Evolutionary conservation across 1,284 basidiomycete genomes (phyloP), one percentile per base, ranked within the genome.

Genomic region (Apiotrichum sp.): DNA sequence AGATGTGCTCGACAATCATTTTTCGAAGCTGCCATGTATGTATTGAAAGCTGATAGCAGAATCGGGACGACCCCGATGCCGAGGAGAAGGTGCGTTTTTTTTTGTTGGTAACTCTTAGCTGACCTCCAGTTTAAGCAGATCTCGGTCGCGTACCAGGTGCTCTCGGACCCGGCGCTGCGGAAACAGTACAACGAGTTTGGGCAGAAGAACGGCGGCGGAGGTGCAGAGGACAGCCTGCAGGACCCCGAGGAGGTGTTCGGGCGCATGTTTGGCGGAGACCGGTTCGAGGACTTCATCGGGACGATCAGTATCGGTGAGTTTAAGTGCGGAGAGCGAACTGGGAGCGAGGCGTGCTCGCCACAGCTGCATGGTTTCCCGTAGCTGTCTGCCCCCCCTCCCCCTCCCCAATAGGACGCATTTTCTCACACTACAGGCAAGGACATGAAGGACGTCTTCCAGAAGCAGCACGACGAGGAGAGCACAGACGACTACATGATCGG

Each of bases 381-480:
- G 22, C 22, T 22, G 22, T 22, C 22, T 22, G 22, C 22, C 22
- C 22, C 22, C 22, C 22, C 22, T 22, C 22, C 22, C 22, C 22
- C 22, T 22, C 22, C 22, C 22, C 22, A 22, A 22, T 14, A 9
- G 22, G 22, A 22, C 22, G 22, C 22, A 22, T 22, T 22, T 40
- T 22, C 22, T 33, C 35, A 56, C 7, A 50, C 86, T 14, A 53
- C 92, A 65, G 93, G 92, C 36, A 84, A 84, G 65, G 95, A 98
- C 68, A 98, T 99, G 96, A 99, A 99, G 79, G 84, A 91, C 6
- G 93, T 93, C 5, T 79, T 99, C 69, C 93, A 98, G 70, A 89
- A 95, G 68, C 93, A 90, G 14, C 88, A 88, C 50, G 84, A 82
- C 9, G 87, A 89, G 60, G 81, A 80, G 9, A 56, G 65, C 11